phyloP scores from a whole-genome alignment of 2,329 filamentous ascomycete genomes.

The Colletotrichum cordylinicola region DNA sequence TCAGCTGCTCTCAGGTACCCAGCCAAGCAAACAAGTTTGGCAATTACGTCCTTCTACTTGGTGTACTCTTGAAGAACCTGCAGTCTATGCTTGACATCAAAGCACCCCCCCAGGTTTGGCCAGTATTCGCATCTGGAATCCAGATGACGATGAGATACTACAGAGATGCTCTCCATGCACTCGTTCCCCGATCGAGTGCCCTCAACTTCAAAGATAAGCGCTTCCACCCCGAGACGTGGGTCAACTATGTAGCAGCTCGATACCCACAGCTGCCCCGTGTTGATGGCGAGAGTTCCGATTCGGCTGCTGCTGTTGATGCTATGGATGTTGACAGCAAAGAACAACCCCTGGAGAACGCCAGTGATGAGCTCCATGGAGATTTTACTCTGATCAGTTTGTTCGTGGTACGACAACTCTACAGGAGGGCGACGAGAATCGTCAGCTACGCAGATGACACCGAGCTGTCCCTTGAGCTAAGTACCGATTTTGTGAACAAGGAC shows the following conservation, averaged over 20 bases:
- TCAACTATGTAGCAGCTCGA: conserved; percentile 10
- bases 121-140: conserved; percentile 41
- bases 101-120: conserved; percentile 38
- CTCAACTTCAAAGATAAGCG: conserved; percentile 11
- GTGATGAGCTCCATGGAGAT: conserved; percentile 35
- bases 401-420: conserved; percentile 45
- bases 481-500: conserved; percentile 30
- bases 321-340: conserved; percentile 7
- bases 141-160: conserved; percentile 34
- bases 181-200: background rate
- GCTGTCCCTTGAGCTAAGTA: conserved; percentile 34
- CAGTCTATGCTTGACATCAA: conserved; percentile 38
- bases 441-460: conserved; percentile 21
- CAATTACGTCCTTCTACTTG: conserved; percentile 46
- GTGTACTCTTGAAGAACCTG: conserved; percentile 40
- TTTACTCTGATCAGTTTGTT: conserved; percentile 46
- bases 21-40: conserved; percentile 32
- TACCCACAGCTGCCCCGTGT: conserved; percentile 4
- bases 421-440: conserved; percentile 39
- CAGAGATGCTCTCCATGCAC: conserved; percentile 13
- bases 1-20: conserved; percentile 52
- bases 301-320: background rate
- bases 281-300: background rate
- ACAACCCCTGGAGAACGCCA: background rate
- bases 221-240: conserved; percentile 10